Percentiles rank a stretch among this genome's conserved stretches.
These are phyloP conservation scores for Seiridium unicorne DNA, from an alignment of 2,329 filamentous ascomycete species.

Conservation along the genomic window DNA sequence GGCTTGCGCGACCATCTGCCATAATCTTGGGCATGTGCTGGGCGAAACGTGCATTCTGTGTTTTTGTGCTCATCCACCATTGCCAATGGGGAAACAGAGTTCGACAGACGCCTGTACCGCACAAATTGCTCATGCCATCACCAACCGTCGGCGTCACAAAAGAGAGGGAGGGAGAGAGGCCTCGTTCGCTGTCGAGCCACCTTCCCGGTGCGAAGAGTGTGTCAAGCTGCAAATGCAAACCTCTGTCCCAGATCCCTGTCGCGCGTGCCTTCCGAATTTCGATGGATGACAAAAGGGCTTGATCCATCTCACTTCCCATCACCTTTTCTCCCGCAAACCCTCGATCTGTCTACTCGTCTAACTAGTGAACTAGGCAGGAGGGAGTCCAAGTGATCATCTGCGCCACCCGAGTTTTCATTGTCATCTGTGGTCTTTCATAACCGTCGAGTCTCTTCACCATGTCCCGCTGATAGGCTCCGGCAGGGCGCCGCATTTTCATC, in stretches of 20 bases:
- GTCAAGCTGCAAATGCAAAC: conserved; percentile 1
- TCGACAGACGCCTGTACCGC: background rate
- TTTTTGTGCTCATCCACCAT: background rate
- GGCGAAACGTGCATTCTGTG: background rate
- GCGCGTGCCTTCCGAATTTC: background rate
- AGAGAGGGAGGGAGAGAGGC: too few relatives aligned
- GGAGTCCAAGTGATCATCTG: background rate
- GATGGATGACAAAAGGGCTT: background rate
- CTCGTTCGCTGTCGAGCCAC: background rate
- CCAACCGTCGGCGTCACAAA: too few relatives aligned
- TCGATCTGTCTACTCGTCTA: background rate
- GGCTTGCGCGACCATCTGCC: background rate
- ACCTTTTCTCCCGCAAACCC: background rate
- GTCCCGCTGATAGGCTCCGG: background rate
- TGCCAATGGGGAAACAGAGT: background rate
- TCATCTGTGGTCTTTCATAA: conserved; percentile 8
- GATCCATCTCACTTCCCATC: background rate
- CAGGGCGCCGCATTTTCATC: conserved; percentile 2
- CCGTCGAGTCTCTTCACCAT: background rate
- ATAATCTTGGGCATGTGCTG: background rate
- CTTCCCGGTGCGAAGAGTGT: conserved; percentile 5
- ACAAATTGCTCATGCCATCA: too few relatives aligned
- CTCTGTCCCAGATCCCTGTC: background rate
- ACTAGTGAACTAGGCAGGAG: background rate
- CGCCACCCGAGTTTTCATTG: background rate